phyloP scores from a whole-genome alignment of 129 eudicot genomes.

The Ambrosia artemisiifolia region DNA sequence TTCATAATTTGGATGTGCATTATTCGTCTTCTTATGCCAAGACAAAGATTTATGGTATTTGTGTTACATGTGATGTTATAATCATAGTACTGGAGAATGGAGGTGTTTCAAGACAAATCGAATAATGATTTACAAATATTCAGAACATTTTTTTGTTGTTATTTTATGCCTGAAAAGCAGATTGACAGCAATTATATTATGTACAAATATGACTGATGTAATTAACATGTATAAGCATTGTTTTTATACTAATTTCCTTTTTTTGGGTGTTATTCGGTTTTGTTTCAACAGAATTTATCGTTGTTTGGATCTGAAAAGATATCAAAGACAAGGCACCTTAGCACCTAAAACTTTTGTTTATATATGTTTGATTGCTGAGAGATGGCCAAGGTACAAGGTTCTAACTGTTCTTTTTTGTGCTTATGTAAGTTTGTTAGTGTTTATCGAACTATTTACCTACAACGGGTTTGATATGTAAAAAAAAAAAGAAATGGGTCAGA shows the following conservation, averaged over 20 bases:
- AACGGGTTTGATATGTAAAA: background rate
- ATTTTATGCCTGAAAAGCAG: background rate
- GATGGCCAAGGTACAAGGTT: conserved; percentile 51
- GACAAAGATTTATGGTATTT: background rate
- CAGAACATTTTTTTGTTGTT: background rate
- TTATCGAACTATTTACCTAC: background rate
- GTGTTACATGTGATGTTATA: background rate
- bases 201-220: background rate
- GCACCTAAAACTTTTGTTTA: conserved; percentile 19
- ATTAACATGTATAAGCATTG: background rate
- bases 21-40: background rate
- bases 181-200: background rate
- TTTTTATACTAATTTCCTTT: background rate
- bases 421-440: background rate
- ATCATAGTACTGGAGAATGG: background rate
- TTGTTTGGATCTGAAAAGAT: conserved; percentile 18
- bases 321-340: conserved; percentile 7
- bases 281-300: conserved; percentile 11
- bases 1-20: conserved; percentile 1
- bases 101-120: background rate
- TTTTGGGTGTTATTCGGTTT: background rate
- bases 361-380: background rate
- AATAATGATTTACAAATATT: background rate
- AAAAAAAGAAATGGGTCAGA: background rate
- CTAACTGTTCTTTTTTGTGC: background rate